phyloP scores from a whole-genome alignment of 306 rosid genomes.

The Dryas octopetala region DNA sequence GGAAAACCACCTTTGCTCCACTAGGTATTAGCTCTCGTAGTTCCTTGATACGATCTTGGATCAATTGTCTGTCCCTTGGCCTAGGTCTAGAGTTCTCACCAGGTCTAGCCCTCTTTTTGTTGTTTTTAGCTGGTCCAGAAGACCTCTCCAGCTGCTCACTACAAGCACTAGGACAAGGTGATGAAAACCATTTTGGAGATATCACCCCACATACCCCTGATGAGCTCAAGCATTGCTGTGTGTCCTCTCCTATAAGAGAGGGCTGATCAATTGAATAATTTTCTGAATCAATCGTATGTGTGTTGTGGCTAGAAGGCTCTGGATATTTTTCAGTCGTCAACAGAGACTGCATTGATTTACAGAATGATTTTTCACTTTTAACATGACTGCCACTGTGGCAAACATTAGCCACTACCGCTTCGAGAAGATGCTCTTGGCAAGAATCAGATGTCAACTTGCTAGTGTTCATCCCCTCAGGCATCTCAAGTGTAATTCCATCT shows the following conservation, averaged over 20 bases:
- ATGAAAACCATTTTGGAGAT: slow-evolving; percentile 76
- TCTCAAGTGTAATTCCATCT: slow-evolving; percentile 43
- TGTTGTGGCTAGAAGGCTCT: slow-evolving; percentile 60
- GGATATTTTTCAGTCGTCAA: slow-evolving; percentile 53
- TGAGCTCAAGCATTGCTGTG: slow-evolving; percentile 64
- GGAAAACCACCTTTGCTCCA: slow-evolving; percentile 77
- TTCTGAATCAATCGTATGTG: slow-evolving; percentile 51
- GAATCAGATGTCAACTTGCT: slow-evolving; percentile 71
- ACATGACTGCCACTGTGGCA: slow-evolving; percentile 54
- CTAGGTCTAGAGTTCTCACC: slow-evolving; percentile 95
- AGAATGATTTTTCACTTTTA: slow-evolving; percentile 55
- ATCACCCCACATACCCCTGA: slow-evolving; percentile 60
- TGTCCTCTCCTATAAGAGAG: slow-evolving; percentile 58
- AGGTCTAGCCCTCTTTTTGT: slow-evolving; percentile 83
- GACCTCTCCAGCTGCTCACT: slow-evolving; percentile 76
- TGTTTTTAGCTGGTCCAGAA: slow-evolving; percentile 72
- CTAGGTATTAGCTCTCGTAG: slow-evolving; percentile 88
- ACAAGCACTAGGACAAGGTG: slow-evolving; percentile 65
- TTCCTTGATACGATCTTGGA: slow-evolving; percentile 97
- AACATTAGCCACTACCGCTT: slow-evolving; percentile 79
- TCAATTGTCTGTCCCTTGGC: slow-evolving; percentile 97
- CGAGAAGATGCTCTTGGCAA: slow-evolving; percentile 76
- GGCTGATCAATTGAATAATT: slow-evolving; percentile 60
- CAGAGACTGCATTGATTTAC: slow-evolving; percentile 65
- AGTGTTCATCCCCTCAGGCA: slow-evolving; percentile 48